A percentile compares a stretch with the other conserved stretches of the same genome.
Evolutionary conservation across 306 rosid species (phyloP).

Genomic region (Sindora glabra): DNA sequence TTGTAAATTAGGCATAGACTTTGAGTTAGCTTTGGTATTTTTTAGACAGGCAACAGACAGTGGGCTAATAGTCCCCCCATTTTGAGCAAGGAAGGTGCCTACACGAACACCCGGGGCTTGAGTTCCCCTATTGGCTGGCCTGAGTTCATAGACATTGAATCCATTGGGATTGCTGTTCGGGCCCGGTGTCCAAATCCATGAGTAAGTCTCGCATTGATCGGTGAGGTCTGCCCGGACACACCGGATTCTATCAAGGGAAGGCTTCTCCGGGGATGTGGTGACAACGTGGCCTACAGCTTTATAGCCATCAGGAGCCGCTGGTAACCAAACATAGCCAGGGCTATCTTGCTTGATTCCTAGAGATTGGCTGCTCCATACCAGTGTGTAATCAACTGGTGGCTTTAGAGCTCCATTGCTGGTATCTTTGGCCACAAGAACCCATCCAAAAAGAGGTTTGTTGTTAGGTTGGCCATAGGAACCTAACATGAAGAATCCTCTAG

Average conservation of each 20-base stretch:
- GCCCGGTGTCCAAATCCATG: constrained; percentile 44
- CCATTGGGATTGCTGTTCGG: constrained; percentile 2
- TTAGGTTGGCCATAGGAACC: constrained; percentile 66
- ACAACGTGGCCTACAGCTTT: constrained; percentile 33
- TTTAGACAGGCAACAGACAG: constrained; percentile 34
- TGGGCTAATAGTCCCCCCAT: background rate
- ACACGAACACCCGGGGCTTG: constrained; percentile 31
- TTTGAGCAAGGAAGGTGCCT: constrained; percentile 36
- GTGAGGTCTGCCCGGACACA: constrained; percentile 42
- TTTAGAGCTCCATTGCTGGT: constrained; percentile 14
- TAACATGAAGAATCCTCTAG: constrained; percentile 54
- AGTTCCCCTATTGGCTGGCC: constrained; percentile 31
- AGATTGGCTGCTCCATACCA: constrained; percentile 43
- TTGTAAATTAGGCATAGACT: constrained; percentile 31
- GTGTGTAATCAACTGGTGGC: constrained; percentile 39
- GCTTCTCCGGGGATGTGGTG: constrained; percentile 40
- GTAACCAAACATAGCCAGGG: constrained; percentile 44
- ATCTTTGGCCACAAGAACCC: constrained; percentile 53
- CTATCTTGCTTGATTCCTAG: constrained; percentile 27
- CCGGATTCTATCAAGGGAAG: constrained; percentile 27
- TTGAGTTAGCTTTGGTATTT: constrained; percentile 12
- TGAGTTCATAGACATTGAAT: constrained; percentile 25
- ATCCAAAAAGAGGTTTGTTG: constrained; percentile 56
- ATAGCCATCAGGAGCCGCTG: constrained; percentile 42
- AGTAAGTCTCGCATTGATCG: constrained; percentile 25